A percentile compares a stretch with the other conserved stretches of the same genome.
phyloP scores from a whole-genome alignment of 2,329 filamentous ascomycete species.

The Paracoccidioides brasiliensis region DNA sequence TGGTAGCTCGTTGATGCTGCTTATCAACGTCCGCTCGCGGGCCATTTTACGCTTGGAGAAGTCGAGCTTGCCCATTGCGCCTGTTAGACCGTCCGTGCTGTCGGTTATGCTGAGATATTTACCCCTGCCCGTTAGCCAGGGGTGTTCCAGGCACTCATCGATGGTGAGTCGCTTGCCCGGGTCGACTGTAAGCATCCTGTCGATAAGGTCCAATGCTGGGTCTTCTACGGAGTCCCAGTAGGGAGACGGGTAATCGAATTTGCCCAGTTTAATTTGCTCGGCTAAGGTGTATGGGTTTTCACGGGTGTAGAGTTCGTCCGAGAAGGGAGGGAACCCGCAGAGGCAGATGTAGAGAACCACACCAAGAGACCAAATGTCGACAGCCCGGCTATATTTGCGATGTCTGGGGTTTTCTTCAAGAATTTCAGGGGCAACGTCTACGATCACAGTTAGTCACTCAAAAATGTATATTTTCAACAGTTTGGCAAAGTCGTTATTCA shows the following conservation, averaged over 20 bases:
- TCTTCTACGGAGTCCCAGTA: conserved; percentile 91
- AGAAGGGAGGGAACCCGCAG: conserved; percentile 94
- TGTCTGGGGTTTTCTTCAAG: conserved; percentile 60
- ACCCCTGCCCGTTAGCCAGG: conserved; percentile 59
- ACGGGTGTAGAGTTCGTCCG: conserved; percentile 70
- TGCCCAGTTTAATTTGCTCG: conserved; percentile 77
- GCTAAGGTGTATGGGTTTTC: conserved; percentile 78
- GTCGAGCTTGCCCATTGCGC: conserved; percentile 69
- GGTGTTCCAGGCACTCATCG: conserved; percentile 80
- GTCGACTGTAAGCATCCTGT: conserved; percentile 85
- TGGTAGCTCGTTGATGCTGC: conserved; percentile 64
- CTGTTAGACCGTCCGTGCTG: conserved; percentile 83
- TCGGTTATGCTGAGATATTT: conserved; percentile 52
- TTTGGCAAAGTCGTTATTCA: background rate
- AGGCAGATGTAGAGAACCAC: conserved; percentile 96
- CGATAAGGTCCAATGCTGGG: conserved; percentile 80
- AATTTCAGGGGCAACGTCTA: conserved; percentile 87
- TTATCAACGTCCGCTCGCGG: conserved; percentile 75
- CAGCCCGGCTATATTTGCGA: conserved; percentile 83
- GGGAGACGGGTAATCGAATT: conserved; percentile 88
- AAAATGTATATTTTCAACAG: background rate
- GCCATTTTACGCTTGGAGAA: conserved; percentile 68
- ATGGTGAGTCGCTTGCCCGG: conserved; percentile 72
- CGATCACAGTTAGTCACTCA: background rate
- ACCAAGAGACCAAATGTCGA: conserved; percentile 95